A percentile compares a stretch with the other conserved stretches of the same genome.
Evolutionary conservation across 2,329 filamentous ascomycete genomes (phyloP).

Genomic region (Venturiaceae sp.): DNA sequence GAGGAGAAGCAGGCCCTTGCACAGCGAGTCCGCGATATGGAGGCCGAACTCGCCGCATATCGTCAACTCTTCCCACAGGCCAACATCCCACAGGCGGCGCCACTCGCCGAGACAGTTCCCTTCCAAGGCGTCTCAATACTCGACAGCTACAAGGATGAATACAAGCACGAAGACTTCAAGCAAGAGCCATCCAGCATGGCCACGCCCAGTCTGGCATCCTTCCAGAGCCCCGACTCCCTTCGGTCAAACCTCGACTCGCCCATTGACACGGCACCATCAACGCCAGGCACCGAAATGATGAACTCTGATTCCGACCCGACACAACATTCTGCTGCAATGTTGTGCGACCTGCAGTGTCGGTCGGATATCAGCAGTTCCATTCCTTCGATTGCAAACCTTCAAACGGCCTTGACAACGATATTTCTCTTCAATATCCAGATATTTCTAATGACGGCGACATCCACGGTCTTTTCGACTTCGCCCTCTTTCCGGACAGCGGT

Average conservation of each 20-base stretch:
- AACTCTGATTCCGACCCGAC: constrained; percentile 72
- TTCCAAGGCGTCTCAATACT: constrained; percentile 10
- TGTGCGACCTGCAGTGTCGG: constrained; percentile 99
- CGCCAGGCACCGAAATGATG: constrained; percentile 29
- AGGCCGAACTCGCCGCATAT: constrained; percentile 33
- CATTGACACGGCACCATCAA: constrained; percentile 25
- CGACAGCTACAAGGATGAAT: constrained; percentile 14
- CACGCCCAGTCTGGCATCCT: background rate
- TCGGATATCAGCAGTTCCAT: constrained; percentile 40
- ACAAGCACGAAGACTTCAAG: background rate
- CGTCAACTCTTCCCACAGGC: constrained; percentile 21
- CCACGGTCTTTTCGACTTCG: constrained; percentile 28
- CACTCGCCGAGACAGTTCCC: constrained; percentile 14
- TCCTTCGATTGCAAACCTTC: constrained; percentile 4
- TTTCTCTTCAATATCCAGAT: constrained; percentile 18
- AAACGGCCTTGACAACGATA: background rate
- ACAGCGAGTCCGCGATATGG: constrained; percentile 43
- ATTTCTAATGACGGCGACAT: constrained; percentile 18
- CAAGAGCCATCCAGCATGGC: background rate
- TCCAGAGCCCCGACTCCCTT: constrained; percentile 5
- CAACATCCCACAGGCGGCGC: background rate
- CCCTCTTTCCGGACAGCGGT: constrained; percentile 25
- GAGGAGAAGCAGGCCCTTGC: constrained; percentile 56
- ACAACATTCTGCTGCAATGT: constrained; percentile 99
- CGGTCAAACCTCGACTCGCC: constrained; percentile 6